phyloP scores from a whole-genome alignment of 75 land plant species.

The Pseudotsuga menziesii region DNA sequence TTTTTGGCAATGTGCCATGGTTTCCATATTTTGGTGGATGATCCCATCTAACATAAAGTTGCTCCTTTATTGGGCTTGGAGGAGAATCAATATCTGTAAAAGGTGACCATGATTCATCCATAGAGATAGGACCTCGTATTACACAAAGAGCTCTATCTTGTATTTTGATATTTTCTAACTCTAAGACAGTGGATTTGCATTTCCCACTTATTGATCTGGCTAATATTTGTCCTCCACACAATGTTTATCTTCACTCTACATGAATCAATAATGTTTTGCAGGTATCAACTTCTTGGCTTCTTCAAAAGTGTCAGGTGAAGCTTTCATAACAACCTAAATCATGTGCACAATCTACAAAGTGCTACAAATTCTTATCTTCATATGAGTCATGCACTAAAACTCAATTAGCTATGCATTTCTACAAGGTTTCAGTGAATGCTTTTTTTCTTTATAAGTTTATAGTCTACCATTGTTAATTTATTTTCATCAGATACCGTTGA shows the following conservation, averaged over 20 bases:
- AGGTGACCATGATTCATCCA: background rate
- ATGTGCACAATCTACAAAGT: background rate
- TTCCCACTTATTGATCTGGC: background rate
- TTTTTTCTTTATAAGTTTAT: background rate
- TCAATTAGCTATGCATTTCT: background rate
- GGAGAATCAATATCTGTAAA: conserved; percentile 3
- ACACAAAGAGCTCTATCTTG: background rate
- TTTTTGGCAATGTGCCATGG: conserved; percentile 19
- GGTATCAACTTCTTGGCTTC: background rate
- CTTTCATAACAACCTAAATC: background rate
- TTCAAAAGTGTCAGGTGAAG: background rate
- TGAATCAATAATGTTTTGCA: background rate
- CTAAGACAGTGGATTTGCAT: conserved; percentile 2
- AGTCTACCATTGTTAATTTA: background rate
- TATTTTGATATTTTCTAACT: background rate
- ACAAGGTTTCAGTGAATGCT: background rate
- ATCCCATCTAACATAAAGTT: background rate
- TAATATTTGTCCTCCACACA: background rate
- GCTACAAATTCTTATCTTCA: background rate
- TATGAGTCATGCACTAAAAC: background rate
- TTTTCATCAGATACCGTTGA: background rate
- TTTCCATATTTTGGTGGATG: conserved; percentile 12
- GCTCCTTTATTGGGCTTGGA: background rate
- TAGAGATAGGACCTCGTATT: background rate
- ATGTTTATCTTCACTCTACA: background rate